phyloP scores from a whole-genome alignment of 2,329 filamentous ascomycete species.

The Colletotrichum cordylinicola region DNA sequence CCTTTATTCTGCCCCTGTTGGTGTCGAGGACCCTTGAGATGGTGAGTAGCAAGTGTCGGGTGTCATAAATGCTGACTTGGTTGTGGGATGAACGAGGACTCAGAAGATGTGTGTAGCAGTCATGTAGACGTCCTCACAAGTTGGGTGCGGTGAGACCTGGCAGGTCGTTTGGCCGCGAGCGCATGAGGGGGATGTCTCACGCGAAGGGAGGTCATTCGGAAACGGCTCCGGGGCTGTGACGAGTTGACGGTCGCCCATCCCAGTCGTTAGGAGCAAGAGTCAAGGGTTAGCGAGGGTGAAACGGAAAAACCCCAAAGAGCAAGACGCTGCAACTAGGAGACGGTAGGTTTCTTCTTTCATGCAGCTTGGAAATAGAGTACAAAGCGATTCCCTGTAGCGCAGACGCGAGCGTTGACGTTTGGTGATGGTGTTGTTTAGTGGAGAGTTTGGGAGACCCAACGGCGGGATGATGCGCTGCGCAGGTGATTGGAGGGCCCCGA shows the following conservation, averaged over 20 bases:
- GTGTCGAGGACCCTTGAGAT: background rate
- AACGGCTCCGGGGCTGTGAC: conserved; percentile 14
- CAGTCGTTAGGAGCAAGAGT: background rate
- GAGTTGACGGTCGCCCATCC: background rate
- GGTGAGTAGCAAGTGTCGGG: conserved; percentile 4
- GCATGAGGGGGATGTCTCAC: conserved; percentile 23
- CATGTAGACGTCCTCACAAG: conserved; percentile 20
- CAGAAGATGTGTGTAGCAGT: conserved; percentile 3
- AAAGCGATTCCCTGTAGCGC: background rate
- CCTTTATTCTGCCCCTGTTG: background rate
- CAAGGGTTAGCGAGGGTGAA: background rate
- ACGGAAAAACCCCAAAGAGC: background rate
- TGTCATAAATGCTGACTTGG: conserved; percentile 15
- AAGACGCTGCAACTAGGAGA: background rate
- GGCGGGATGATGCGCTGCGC: background rate
- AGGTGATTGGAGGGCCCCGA: background rate
- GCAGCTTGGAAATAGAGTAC: background rate
- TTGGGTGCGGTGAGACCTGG: conserved; percentile 17
- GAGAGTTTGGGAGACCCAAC: background rate
- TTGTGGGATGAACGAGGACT: conserved; percentile 5
- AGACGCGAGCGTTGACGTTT: background rate
- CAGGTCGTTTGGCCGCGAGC: conserved; percentile 17
- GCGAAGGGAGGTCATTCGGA: conserved; percentile 16
- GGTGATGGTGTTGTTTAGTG: background rate
- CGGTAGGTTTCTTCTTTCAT: background rate